A percentile compares a stretch with the other conserved stretches of the same genome.
phyloP scores from a whole-genome alignment of 805 yeast genomes.

The Lachancea quebecensis region DNA sequence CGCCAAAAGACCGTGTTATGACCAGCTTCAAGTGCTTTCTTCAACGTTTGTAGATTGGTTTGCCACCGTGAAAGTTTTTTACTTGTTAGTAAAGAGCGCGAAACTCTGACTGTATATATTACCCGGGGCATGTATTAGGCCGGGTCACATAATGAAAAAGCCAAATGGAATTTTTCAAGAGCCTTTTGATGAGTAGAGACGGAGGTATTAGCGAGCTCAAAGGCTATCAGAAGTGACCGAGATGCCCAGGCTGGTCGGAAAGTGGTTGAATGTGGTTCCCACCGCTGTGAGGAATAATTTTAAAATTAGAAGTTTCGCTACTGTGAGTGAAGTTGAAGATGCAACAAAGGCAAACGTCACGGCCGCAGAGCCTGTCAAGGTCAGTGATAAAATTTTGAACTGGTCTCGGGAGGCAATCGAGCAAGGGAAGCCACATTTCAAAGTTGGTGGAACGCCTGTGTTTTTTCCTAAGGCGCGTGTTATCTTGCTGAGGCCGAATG shows the following conservation, averaged over 20 bases:
- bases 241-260: background rate
- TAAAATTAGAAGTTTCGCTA: background rate
- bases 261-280: background rate
- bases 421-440: conserved; percentile 69
- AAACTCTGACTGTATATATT: background rate
- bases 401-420: conserved; percentile 46
- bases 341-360: background rate
- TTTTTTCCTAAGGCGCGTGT: conserved; percentile 85
- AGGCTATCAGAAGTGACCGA: background rate
- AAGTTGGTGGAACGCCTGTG: conserved; percentile 65
- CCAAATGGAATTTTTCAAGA: background rate
- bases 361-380: conserved; percentile 1
- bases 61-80: conserved; percentile 4
- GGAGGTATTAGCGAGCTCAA: background rate
- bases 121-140: background rate
- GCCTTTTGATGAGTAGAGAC: no score
- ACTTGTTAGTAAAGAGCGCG: background rate
- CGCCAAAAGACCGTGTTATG: background rate
- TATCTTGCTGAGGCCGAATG: conserved; percentile 78
- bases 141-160: background rate
- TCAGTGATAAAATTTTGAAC: conserved; percentile 27
- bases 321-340: conserved; percentile 1
- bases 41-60: background rate
- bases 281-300: background rate
- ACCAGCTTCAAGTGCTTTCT: background rate